Evolutionary conservation across 768 basidiomycete genomes (phyloP), one percentile per base, ranked within the genome.

Genomic region (Tricholoma sp.): DNA sequence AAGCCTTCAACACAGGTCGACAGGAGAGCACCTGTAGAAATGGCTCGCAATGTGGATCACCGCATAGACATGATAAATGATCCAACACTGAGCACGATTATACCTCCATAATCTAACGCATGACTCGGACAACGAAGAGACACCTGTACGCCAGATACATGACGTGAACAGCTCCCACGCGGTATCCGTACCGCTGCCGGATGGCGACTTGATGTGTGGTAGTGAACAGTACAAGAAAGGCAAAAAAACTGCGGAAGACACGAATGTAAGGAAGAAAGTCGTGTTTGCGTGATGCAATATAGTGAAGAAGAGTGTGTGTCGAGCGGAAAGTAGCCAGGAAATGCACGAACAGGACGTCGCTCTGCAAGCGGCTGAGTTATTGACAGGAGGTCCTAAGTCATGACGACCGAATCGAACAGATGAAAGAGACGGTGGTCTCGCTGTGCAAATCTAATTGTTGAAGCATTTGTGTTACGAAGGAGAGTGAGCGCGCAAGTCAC

Each of bases 351-450:
- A 89, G 63, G 4, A 81, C 65, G 32, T 86, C 83, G 28, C 84
- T 89, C 74, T 83, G 80, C 7, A 93, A 74, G 66, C 94, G 93
- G 57, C 80, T 88, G 70, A 92, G 88, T 94, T 91, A 71, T 95
- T 95, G 55, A 94, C 91, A 90, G 57, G 12, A 28, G 39, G 61
- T 54, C 53, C 59, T 45, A 49, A 33, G 53, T 53, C 32, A 51
- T 52, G 10, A 47, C 36, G 12, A 39, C 52, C 47, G 45, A 33
- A 63, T 58, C 57, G 50, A 57, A 63, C 34, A 51, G 50, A 61
- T 28, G 55, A 53, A 53, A 57, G 50, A 39, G 24, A 12, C n/a
- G 29, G 50, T 36, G 86, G 87, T 88, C 71, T 90, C 89, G 62
- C 91, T 91, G 68, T 91, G 89, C 56, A 88, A 61, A 71, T 88